Conservation (phyloP, 495 filamentous ascomycete species). For the Podospora pseudocomata region DNA sequence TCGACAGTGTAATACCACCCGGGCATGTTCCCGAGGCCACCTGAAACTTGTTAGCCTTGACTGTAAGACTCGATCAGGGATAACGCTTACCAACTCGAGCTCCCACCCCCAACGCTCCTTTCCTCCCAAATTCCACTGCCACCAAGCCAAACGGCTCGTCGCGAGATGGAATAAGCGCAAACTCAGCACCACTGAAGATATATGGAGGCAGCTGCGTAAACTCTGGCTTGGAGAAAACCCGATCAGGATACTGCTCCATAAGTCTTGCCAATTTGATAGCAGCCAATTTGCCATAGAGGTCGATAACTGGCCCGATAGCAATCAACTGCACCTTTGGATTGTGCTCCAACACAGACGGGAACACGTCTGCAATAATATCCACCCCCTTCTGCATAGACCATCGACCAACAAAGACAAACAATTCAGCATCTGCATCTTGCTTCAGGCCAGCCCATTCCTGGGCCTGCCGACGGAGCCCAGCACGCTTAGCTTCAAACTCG, state of each 20-base stretch:
- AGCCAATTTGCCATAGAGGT: constrained; percentile 70
- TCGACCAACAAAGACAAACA: constrained; percentile 71
- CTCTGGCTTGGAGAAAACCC: constrained; percentile 70
- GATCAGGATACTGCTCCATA: constrained; percentile 65
- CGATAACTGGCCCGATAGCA: constrained; percentile 66
- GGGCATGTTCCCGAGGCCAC: constrained; percentile 70
- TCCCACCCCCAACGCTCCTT: constrained; percentile 71
- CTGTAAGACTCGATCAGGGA: background rate
- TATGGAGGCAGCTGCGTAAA: constrained; percentile 68
- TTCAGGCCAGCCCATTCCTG: constrained; percentile 71
- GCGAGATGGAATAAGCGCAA: constrained; percentile 70
- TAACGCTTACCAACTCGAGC: constrained; percentile 58
- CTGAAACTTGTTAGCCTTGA: constrained; percentile 2
- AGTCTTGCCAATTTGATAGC: constrained; percentile 63
- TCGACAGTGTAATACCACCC: constrained; percentile 69
- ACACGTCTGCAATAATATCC: constrained; percentile 69
- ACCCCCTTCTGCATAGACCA: constrained; percentile 79
- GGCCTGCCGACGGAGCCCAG: constrained; percentile 58
- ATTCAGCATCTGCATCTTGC: constrained; percentile 59
- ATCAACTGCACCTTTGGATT: constrained; percentile 62
- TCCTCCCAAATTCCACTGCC: constrained; percentile 73
- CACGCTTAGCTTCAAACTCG: constrained; percentile 52
- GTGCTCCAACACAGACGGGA: constrained; percentile 61
- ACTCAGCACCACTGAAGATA: constrained; percentile 73
- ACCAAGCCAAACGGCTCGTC: constrained; percentile 79